Percentiles rank a stretch among this genome's conserved stretches.
These are phyloP conservation scores for Acacia concinna DNA, from an alignment of 331 rosid genomes.

Conservation along the genomic window DNA sequence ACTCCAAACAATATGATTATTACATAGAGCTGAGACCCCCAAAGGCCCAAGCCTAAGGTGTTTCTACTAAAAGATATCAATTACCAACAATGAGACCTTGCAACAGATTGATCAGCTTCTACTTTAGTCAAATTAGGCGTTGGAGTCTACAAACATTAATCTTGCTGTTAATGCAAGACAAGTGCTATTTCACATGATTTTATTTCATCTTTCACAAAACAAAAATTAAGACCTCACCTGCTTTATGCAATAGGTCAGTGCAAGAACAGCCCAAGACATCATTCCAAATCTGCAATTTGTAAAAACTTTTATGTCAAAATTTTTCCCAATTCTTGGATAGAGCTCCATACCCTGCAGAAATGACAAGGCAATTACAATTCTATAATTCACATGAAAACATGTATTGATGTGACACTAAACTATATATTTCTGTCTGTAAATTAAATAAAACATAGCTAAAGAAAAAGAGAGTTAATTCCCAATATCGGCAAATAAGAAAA, in stretches of 20 bases:
- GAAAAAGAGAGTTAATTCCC: neutral
- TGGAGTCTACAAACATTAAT: slow-evolving; percentile 22
- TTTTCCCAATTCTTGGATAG: slow-evolving; percentile 90
- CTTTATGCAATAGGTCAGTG: slow-evolving; percentile 94
- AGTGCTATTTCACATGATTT: neutral
- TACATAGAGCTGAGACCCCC: neutral
- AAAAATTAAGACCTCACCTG: slow-evolving; percentile 57
- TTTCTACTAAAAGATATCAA: slow-evolving; percentile 8
- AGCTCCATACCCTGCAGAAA: slow-evolving; percentile 92
- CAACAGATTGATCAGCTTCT: slow-evolving; percentile 12
- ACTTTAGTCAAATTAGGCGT: neutral
- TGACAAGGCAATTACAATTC: slow-evolving; percentile 17
- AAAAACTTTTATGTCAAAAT: slow-evolving; percentile 91
- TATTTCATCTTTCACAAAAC: slow-evolving; percentile 24
- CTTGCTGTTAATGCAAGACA: neutral
- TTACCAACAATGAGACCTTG: slow-evolving; percentile 9
- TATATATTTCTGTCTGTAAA: neutral
- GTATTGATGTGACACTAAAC: slow-evolving; percentile 15
- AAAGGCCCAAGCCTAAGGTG: neutral
- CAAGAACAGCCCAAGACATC: slow-evolving; percentile 99
- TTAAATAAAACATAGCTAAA: slow-evolving; percentile 23
- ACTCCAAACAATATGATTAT: neutral
- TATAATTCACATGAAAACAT: slow-evolving; percentile 6
- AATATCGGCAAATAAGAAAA: neutral
- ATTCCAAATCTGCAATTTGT: slow-evolving; percentile 99